A percentile compares a stretch with the other conserved stretches of the same genome.
These are phyloP conservation scores for Mimosa pudica DNA, from an alignment of 306 rosid genomes.

Conservation along the genomic window DNA sequence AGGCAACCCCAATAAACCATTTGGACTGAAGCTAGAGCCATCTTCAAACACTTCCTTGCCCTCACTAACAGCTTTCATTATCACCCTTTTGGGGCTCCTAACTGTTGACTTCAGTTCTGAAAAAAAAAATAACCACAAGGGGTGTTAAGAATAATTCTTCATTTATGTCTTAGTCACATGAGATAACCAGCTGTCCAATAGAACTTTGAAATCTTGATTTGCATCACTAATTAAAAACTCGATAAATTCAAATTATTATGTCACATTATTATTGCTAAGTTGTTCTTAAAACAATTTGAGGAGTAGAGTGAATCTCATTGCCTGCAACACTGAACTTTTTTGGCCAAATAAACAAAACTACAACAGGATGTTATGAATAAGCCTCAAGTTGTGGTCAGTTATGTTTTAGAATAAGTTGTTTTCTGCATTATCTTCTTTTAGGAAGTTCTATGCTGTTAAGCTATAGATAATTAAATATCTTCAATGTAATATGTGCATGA, in stretches of 20 bases:
- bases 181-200: background rate
- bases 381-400: no score
- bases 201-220: no score
- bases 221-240: background rate
- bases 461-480: no score
- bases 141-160: constrained; percentile 33
- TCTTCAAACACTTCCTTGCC: constrained; percentile 72
- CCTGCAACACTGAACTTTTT: background rate
- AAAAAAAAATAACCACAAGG: constrained; percentile 31
- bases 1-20: constrained; percentile 76
- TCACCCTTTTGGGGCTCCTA: constrained; percentile 83
- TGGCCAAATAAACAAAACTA: background rate
- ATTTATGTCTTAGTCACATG: constrained; percentile 1
- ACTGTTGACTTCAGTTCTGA: constrained; percentile 73
- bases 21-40: constrained; percentile 79
- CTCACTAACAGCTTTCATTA: constrained; percentile 52
- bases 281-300: background rate
- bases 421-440: no score
- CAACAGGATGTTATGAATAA: no score
- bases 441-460: no score
- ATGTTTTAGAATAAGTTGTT: no score
- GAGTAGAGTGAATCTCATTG: background rate
- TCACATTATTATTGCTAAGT: constrained; percentile 4
- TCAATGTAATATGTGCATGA: no score
- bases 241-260: background rate